Conservation (phyloP, 2,329 filamentous ascomycete genomes). For the Botrytis tulipae region DNA sequence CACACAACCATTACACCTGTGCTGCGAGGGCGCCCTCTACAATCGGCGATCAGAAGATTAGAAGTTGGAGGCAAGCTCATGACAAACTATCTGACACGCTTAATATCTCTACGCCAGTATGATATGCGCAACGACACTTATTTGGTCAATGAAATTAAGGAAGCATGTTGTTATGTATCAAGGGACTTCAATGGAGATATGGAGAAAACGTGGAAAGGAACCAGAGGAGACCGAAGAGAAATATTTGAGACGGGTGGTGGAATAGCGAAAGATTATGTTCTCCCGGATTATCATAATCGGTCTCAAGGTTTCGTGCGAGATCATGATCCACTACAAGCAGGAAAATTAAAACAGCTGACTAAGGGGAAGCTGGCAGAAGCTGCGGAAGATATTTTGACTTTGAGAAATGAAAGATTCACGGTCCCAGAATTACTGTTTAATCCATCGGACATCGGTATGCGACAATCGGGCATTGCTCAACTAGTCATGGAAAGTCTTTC, state of each 20-base stretch:
- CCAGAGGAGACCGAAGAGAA: conserved; percentile 56
- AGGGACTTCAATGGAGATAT: conserved; percentile 74
- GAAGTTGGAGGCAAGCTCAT: conserved; percentile 91
- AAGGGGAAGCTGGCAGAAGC: conserved; percentile 44
- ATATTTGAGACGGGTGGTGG: conserved; percentile 48
- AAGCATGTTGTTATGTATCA: conserved; percentile 80
- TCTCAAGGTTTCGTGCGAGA: conserved; percentile 69
- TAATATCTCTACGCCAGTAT: conserved; percentile 87
- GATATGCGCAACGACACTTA: conserved; percentile 94
- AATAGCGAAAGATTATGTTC: conserved; percentile 84
- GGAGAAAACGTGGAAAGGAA: conserved; percentile 80
- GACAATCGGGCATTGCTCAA: conserved; percentile 77
- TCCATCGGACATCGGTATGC: conserved; percentile 80
- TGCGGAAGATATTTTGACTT: conserved; percentile 76
- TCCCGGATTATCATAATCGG: conserved; percentile 71
- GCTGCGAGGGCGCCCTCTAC: conserved; percentile 75
- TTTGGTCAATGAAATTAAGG: conserved; percentile 95
- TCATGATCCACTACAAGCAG: conserved; percentile 68
- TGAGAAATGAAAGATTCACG: conserved; percentile 88
- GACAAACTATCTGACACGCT: conserved; percentile 87
- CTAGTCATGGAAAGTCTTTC: conserved; percentile 78
- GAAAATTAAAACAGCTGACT: conserved; percentile 47
- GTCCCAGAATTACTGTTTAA: conserved; percentile 89
- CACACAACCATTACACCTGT: conserved; percentile 89
- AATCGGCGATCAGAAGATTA: conserved; percentile 77